Evolutionary conservation across 2,329 filamentous ascomycete species (phyloP), one percentile per base, ranked within the genome.

Genomic region (Exophiala mesophila): DNA sequence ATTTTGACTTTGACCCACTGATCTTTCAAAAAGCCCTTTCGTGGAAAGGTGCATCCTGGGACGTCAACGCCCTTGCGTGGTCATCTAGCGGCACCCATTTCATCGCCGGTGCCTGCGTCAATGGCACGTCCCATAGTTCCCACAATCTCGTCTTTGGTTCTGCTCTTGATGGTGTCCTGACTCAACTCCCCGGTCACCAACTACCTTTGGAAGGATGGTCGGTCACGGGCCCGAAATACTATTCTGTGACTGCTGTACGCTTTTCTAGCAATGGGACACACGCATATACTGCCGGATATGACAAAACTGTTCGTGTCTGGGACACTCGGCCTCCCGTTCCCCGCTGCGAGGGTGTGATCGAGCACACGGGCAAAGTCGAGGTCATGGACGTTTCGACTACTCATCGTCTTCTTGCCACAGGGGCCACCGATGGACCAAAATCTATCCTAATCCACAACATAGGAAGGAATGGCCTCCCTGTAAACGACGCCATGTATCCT

Each of bases 11-110:
- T 26, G 23, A 26, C 12, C 23, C 7, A 26, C 6, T 7, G 12
- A 12, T 26, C 12, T 26, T 26, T 26, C 23, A 12, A 12, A 26
- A 6, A 6, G 6, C 6, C 12, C 23, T 26, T 26, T 26, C 23
- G 7, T 80, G 74, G 66, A 76, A 71, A 47, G 74, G 76, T 2
- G 75, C 76, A 0, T 80, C 77, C 0, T 72, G 73, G 17, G 78
- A 81, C 56, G 69, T 81, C 2, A 66, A 73, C 23, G 67, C 68
- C 7, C 59, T 80, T 3, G 69, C 74, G 10, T 82, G 78, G 78
- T 70, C 72, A 2, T 65, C 69, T 2, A 65, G 77, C 56, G 72
- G 76, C 2, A 66, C 66, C 2, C 62, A 54, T 3, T 82, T 81
- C 53, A 76, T 72, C 19, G 75, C 72, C 7, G 78, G 77, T 2